These are phyloP conservation scores for Fimicolochytrium jonesii DNA, from an alignment of 192 early-diverging fungal genomes.

Conservation along the genomic window DNA sequence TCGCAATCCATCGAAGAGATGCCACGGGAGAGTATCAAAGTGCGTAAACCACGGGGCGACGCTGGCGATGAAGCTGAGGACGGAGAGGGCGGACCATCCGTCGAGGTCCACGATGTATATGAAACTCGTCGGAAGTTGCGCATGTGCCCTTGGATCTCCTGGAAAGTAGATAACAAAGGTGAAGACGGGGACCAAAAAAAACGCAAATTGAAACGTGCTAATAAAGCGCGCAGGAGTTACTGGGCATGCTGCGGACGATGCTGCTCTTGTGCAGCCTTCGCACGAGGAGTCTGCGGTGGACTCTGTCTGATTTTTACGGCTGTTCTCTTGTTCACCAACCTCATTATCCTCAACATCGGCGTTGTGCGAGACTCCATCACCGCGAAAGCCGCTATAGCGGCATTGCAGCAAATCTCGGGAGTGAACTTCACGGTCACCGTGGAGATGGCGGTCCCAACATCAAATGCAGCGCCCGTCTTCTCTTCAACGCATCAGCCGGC, in stretches of 20 bases:
- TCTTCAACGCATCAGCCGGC: too few species aligned
- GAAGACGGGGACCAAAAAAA: not conserved
- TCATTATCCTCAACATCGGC: constrained; percentile 7
- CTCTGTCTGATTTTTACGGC: not conserved
- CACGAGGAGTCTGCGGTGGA: not conserved
- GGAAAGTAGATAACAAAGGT: constrained; percentile 2
- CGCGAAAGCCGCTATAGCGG: constrained; percentile 7
- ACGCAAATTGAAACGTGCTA: not conserved
- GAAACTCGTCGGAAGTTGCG: constrained; percentile 8
- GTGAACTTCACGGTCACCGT: not conserved
- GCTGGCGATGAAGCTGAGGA: not conserved
- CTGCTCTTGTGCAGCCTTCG: not conserved
- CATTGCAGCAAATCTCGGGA: not conserved
- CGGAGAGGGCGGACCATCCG: not conserved
- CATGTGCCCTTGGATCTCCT: constrained; percentile 14
- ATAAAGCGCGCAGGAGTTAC: not conserved
- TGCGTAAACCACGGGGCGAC: not conserved
- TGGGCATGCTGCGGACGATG: not conserved
- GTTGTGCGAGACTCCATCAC: constrained; percentile 7
- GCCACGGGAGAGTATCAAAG: not conserved
- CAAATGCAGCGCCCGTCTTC: too few species aligned
- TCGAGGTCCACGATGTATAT: constrained; percentile 19
- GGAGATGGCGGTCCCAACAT: too few species aligned
- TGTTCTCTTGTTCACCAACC: constrained; percentile 12
- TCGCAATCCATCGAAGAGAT: too few species aligned